phyloP scores from a whole-genome alignment of 2,329 filamentous ascomycete genomes.

The Exophiala spinifera region DNA sequence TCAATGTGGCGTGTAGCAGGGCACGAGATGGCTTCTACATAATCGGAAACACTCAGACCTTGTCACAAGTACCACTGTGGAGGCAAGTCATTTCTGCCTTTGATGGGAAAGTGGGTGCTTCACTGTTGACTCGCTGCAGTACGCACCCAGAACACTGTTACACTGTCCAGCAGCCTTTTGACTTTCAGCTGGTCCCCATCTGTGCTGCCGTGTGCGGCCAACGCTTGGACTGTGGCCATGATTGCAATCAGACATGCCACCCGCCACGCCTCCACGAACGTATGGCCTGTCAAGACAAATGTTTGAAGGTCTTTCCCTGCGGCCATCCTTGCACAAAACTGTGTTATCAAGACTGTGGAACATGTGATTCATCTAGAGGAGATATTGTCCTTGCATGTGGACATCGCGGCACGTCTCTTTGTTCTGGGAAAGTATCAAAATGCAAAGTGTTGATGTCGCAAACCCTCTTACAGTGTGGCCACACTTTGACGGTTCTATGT shows the following conservation, averaged over 20 bases:
- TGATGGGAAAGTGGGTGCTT: conserved; percentile 26
- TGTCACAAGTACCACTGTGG: conserved; percentile 33
- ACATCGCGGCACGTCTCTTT: conserved; percentile 21
- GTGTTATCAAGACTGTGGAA: conserved; percentile 27
- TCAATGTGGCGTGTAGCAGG: conserved; percentile 36
- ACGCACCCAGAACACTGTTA: conserved; percentile 24
- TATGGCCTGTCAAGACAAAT: conserved; percentile 24
- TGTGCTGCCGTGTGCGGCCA: conserved; percentile 28
- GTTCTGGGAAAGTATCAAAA: conserved; percentile 19
- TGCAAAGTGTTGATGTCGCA: conserved; percentile 18
- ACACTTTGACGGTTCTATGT: conserved; percentile 22
- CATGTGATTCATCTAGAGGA: conserved; percentile 13
- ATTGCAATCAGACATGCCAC: conserved; percentile 27
- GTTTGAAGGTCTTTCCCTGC: conserved; percentile 22
- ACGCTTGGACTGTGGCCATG: conserved; percentile 30
- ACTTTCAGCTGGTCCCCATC: conserved; percentile 26
- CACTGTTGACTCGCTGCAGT: conserved; percentile 29
- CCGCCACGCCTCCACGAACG: conserved; percentile 24
- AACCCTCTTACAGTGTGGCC: conserved; percentile 21
- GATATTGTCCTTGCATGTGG: conserved; percentile 24
- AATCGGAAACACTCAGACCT: conserved; percentile 32
- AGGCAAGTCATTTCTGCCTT: conserved; percentile 29
- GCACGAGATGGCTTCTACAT: conserved; percentile 37
- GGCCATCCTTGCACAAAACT: conserved; percentile 23
- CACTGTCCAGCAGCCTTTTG: conserved; percentile 23